Conservation (phyloP, 192 early-diverging fungal genomes). For the Backusella psychrophila region DNA sequence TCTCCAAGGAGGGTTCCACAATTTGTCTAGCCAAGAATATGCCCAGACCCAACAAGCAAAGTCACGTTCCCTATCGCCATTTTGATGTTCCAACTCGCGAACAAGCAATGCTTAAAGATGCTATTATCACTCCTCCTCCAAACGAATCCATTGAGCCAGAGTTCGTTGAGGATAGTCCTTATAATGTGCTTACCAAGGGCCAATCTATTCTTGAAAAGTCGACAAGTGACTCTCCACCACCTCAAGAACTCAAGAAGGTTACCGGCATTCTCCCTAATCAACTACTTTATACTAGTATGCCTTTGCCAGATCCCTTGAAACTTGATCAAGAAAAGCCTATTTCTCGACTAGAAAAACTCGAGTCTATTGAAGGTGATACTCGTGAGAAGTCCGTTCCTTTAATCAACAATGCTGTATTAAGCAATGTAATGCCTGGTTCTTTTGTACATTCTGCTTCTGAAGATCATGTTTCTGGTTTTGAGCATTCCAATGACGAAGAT, state of each 20-base stretch:
- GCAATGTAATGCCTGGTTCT: neutral
- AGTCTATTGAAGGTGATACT: neutral
- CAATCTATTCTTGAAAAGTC: neutral
- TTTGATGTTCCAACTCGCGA: neutral
- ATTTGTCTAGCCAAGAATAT: neutral
- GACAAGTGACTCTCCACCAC: neutral
- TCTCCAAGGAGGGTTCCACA: neutral
- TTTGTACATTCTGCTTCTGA: neutral
- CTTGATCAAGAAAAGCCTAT: neutral
- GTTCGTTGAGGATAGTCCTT: neutral
- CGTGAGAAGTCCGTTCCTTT: neutral
- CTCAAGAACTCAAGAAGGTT: neutral
- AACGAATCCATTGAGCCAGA: neutral
- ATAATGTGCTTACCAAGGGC: neutral
- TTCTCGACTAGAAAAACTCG: neutral
- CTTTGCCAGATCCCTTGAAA: neutral
- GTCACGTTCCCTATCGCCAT: neutral
- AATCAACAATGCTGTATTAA: neutral
- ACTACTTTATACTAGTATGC: neutral
- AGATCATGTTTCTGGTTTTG: neutral
- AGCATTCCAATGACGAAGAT: neutral
- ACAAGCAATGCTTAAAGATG: neutral
- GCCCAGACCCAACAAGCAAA: neutral
- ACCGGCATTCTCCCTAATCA: neutral
- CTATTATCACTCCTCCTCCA: neutral